Evolutionary conservation across 352 stramenopile species (phyloP).

Genomic region (Hyaloperonospora arabidopsidis): DNA sequence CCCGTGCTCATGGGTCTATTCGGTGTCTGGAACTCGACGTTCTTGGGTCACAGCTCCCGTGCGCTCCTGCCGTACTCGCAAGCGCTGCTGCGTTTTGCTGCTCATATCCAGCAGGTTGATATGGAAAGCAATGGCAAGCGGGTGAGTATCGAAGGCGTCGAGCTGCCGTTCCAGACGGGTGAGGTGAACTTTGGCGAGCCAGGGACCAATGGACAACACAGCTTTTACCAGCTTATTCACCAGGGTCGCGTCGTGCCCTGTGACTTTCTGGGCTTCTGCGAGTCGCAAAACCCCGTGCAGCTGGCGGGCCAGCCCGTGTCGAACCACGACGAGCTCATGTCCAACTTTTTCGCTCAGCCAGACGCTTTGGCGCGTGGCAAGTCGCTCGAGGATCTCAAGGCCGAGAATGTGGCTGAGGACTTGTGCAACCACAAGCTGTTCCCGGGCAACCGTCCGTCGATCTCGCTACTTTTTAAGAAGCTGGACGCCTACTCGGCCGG

Average conservation of each 20-base stretch:
- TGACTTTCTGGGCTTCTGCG: constrained; percentile 98
- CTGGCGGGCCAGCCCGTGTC: constrained; percentile 81
- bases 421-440: constrained; percentile 95
- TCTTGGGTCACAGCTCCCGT: constrained; percentile 90
- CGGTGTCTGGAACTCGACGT: constrained; percentile 98
- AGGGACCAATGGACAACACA: constrained; percentile 97
- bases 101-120: constrained; percentile 97
- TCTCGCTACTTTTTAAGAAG: constrained; percentile 94
- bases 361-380: constrained; percentile 96
- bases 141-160: constrained; percentile 90
- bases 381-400: constrained; percentile 88
- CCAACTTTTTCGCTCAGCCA: constrained; percentile 99
- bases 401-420: constrained; percentile 88
- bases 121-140: constrained; percentile 99
- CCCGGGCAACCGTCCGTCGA: constrained; percentile 94
- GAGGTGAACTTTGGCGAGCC: constrained; percentile 98
- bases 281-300: constrained; percentile 87
- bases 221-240: constrained; percentile 99
- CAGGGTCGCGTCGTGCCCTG: constrained; percentile 94
- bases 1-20: constrained; percentile 95
- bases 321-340: constrained; percentile 99
- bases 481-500: constrained; percentile 93
- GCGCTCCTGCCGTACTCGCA: constrained; percentile 91
- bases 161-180: constrained; percentile 90
- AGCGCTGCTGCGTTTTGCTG: constrained; percentile 91